A percentile compares a stretch with the other conserved stretches of the same genome.
Evolutionary conservation across 2,329 filamentous ascomycete species (phyloP).

Genomic region (Plenodomus lindquistii): DNA sequence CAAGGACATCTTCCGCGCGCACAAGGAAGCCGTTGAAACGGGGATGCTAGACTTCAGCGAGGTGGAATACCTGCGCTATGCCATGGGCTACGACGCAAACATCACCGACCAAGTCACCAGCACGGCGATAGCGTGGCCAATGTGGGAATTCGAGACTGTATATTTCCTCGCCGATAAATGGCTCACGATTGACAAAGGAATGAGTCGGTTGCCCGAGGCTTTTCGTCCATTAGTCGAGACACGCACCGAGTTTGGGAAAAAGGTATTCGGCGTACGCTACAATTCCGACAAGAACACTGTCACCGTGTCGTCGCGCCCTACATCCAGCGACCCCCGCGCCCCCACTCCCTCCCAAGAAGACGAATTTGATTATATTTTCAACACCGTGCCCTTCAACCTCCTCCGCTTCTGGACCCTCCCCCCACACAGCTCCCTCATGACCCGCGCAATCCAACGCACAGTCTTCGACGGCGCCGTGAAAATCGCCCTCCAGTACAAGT

Average conservation of each 20-base stretch:
- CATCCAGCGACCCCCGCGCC: conserved; percentile 30
- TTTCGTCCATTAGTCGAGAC: conserved; percentile 64
- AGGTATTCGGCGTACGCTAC: conserved; percentile 59
- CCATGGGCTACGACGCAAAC: conserved; percentile 50
- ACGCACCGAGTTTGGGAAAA: conserved; percentile 57
- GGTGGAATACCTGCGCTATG: conserved; percentile 59
- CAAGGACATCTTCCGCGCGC: conserved; percentile 52
- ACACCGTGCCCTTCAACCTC: conserved; percentile 64
- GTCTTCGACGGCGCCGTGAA: conserved; percentile 54
- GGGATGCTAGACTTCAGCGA: conserved; percentile 66
- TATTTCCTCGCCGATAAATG: conserved; percentile 62
- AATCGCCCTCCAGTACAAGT: conserved; percentile 66
- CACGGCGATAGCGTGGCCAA: conserved; percentile 49
- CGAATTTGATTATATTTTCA: conserved; percentile 65
- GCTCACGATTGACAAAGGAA: conserved; percentile 63
- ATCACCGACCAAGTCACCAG: conserved; percentile 48
- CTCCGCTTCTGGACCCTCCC: conserved; percentile 64
- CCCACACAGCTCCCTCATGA: conserved; percentile 50
- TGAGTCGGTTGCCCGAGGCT: conserved; percentile 60
- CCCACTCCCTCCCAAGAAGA: conserved; percentile 46
- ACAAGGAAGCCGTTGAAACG: conserved; percentile 54
- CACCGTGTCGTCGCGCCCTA: conserved; percentile 48
- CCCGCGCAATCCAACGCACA: conserved; percentile 49
- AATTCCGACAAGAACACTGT: conserved; percentile 55
- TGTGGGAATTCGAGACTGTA: conserved; percentile 51